A percentile compares a stretch with the other conserved stretches of the same genome.
phyloP scores from a whole-genome alignment of 441 rosid species.

The Arabidopsis hybrid region DNA sequence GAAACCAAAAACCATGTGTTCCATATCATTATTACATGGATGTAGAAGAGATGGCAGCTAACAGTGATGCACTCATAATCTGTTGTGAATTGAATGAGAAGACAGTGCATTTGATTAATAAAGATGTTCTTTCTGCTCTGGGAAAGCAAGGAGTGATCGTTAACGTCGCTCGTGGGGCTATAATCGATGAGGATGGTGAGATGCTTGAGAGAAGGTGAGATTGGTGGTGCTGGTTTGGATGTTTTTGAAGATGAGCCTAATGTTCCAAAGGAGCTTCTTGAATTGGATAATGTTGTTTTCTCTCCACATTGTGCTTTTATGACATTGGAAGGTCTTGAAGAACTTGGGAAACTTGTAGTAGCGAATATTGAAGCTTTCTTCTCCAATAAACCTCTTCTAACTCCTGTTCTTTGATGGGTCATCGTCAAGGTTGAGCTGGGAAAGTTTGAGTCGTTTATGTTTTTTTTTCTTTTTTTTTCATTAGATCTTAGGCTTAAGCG shows the following conservation, averaged over 20 bases:
- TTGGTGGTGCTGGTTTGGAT: constrained; percentile 20
- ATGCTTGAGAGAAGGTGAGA: constrained; percentile 17
- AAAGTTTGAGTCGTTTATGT: neutral
- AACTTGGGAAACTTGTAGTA: neutral
- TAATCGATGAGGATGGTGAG: constrained; percentile 4
- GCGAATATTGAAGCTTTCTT: constrained; percentile 1
- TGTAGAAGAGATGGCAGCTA: neutral
- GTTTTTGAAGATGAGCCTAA: constrained; percentile 8
- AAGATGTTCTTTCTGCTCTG: neutral
- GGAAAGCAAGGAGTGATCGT: constrained; percentile 12
- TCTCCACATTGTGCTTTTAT: constrained; percentile 1
- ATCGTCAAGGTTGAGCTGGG: neutral
- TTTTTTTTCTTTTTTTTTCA: too few relatives aligned
- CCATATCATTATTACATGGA: constrained; percentile 1
- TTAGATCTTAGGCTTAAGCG: too few relatives aligned
- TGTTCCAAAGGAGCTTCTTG: constrained; percentile 2
- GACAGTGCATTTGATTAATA: neutral
- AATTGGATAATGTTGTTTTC: constrained; percentile 4
- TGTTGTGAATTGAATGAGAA: neutral
- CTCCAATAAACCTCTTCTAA: constrained; percentile 2
- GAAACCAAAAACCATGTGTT: neutral
- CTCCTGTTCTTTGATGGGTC: neutral
- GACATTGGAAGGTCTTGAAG: neutral
- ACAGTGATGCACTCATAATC: neutral
- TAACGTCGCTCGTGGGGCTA: constrained; percentile 12